These are phyloP conservation scores for Hymenoscyphus linearis DNA, from an alignment of 2,329 filamentous ascomycete genomes.

Conservation along the genomic window DNA sequence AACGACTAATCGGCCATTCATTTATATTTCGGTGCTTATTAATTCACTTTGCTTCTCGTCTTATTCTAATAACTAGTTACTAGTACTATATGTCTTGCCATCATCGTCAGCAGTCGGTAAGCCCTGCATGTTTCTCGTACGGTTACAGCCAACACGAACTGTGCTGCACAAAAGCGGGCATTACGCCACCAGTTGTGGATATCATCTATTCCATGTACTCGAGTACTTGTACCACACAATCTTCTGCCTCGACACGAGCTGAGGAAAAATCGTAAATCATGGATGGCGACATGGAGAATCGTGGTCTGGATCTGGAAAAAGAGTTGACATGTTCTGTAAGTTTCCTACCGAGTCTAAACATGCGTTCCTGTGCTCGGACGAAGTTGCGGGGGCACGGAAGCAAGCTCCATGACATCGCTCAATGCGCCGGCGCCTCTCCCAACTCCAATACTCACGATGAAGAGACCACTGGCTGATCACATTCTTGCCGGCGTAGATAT, in stretches of 20 bases:
- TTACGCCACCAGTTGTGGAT: background rate
- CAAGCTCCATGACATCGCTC: background rate
- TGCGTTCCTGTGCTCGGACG: background rate
- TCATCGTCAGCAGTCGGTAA: background rate
- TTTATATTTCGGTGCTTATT: background rate
- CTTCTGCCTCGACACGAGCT: background rate
- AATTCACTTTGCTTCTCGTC: background rate
- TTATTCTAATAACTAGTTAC: background rate
- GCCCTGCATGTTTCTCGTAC: background rate
- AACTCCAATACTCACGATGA: background rate
- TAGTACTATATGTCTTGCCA: background rate
- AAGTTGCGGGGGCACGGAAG: background rate
- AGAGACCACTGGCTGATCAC: slow-evolving; percentile 14
- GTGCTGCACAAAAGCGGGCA: background rate
- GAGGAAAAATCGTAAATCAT: background rate
- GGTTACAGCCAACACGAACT: background rate
- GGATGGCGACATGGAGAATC: slow-evolving; percentile 47
- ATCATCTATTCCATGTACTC: background rate
- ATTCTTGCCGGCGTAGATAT: slow-evolving; percentile 61
- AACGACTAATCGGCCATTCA: background rate
- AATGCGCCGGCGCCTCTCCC: background rate
- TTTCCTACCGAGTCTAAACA: slow-evolving; percentile 27
- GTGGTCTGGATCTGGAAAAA: slow-evolving; percentile 71
- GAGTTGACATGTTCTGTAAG: slow-evolving; percentile 93
- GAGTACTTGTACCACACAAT: background rate